Evolutionary conservation across 495 filamentous ascomycete species (phyloP).

Genomic region (Lentithecium fluviatile): DNA sequence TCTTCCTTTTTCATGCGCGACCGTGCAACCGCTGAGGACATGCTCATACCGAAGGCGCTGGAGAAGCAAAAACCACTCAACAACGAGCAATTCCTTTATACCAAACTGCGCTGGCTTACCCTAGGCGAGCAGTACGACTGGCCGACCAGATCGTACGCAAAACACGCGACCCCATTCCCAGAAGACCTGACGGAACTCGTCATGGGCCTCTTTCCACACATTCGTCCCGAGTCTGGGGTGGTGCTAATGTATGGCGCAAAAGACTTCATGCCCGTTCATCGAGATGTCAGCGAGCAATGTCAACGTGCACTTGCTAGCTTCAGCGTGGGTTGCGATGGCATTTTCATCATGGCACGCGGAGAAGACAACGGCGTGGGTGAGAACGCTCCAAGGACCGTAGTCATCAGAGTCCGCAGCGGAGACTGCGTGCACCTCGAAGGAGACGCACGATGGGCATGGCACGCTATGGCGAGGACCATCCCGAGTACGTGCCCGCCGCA

Average conservation of each 20-base stretch:
- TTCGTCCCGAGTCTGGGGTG: constrained; percentile 31
- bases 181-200: constrained; percentile 24
- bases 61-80: constrained; percentile 28
- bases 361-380: constrained; percentile 25
- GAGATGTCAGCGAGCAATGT: constrained; percentile 34
- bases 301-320: constrained; percentile 32
- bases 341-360: constrained; percentile 29
- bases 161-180: constrained; percentile 28
- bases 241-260: constrained; percentile 30
- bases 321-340: constrained; percentile 32
- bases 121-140: constrained; percentile 35
- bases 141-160: constrained; percentile 31
- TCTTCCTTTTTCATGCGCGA: constrained; percentile 18
- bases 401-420: constrained; percentile 29
- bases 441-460: constrained; percentile 35
- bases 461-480: constrained; percentile 31
- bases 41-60: constrained; percentile 17
- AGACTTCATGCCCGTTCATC: constrained; percentile 35
- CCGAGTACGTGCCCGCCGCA: constrained; percentile 26
- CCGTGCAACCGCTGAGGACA: constrained; percentile 12
- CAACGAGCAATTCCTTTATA: constrained; percentile 30
- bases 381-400: constrained; percentile 23
- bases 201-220: constrained; percentile 26
- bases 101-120: constrained; percentile 35
- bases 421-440: constrained; percentile 31